Conservation (phyloP, 1,284 basidiomycete genomes). For the Moesziomyces antarcticus region DNA sequence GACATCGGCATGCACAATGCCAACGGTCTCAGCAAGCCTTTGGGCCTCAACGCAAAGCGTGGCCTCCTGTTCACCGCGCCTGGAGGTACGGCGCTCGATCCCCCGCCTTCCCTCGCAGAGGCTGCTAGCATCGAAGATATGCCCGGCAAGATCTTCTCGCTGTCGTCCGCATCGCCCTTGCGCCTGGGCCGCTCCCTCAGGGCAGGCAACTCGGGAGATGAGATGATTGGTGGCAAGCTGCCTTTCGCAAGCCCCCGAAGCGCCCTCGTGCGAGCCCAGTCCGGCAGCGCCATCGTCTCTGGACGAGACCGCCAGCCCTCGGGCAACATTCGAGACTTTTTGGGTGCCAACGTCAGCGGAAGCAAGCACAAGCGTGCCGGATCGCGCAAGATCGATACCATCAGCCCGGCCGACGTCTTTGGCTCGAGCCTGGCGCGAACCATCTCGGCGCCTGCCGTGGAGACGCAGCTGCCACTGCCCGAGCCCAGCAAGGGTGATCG, state of each 20-base stretch:
- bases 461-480: slow-evolving; percentile 24
- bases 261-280: slow-evolving; percentile 49
- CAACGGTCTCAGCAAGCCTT: slow-evolving; percentile 16
- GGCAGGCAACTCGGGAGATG: slow-evolving; percentile 22
- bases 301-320: slow-evolving; percentile 32
- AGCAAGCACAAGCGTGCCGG: slow-evolving; percentile 33
- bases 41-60: slow-evolving; percentile 39
- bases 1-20: slow-evolving; percentile 22
- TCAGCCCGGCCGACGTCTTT: slow-evolving; percentile 64
- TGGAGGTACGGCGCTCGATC: slow-evolving; percentile 28
- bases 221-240: slow-evolving; percentile 45
- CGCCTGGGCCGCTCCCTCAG: slow-evolving; percentile 23
- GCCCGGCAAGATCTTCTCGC: slow-evolving; percentile 16
- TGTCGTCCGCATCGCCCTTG: slow-evolving; percentile 29
- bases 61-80: slow-evolving; percentile 46
- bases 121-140: slow-evolving; percentile 27
- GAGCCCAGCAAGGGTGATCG: slow-evolving; percentile 37
- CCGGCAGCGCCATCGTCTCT: slow-evolving; percentile 22
- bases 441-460: slow-evolving; percentile 21
- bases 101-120: slow-evolving; percentile 43
- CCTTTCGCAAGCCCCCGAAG: slow-evolving; percentile 48
- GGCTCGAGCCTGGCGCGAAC: slow-evolving; percentile 48
- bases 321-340: slow-evolving; percentile 39
- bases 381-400: slow-evolving; percentile 57
- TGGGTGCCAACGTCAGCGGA: slow-evolving; percentile 14